Evolutionary conservation across 371 early-diverging fungal species (phyloP).

Genomic region (Mortierella sp.): DNA sequence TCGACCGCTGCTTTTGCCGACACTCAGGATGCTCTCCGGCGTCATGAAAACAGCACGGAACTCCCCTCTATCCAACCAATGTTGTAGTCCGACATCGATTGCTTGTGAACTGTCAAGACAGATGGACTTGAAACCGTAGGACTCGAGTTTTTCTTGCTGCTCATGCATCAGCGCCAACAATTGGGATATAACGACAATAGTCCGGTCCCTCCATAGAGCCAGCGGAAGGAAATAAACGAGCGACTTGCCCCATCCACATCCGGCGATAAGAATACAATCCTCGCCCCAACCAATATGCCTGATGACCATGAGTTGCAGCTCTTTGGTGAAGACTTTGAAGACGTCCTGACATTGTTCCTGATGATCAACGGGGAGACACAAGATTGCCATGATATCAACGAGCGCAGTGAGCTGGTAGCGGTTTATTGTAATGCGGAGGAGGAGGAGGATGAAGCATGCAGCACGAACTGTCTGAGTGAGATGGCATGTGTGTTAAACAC

Average conservation of each 20-base stretch:
- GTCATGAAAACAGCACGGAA: slow-evolving; percentile 11
- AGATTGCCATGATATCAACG: no score
- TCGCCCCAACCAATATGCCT: not conserved
- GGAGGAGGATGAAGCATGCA: no score
- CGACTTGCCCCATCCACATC: not conserved
- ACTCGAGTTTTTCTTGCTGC: not conserved
- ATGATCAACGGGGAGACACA: no score
- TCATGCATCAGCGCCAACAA: slow-evolving; percentile 5
- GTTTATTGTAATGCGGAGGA: no score
- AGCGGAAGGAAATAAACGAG: not conserved
- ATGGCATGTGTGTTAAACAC: no score
- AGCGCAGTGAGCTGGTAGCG: no score
- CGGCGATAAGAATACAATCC: not conserved
- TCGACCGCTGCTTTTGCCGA: not conserved
- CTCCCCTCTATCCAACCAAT: slow-evolving; percentile 3
- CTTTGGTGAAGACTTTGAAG: no score
- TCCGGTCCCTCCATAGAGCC: slow-evolving; percentile 3
- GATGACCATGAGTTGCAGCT: not conserved
- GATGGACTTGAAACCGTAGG: not conserved
- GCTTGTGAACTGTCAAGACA: slow-evolving; percentile 4
- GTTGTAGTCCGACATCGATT: not conserved
- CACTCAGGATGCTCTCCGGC: slow-evolving; percentile 6
- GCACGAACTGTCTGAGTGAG: no score
- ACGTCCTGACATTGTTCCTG: no score
- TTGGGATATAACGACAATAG: not conserved